A percentile compares a stretch with the other conserved stretches of the same genome.
Evolutionary conservation across 345 rosid species (phyloP).

Genomic region (Firmiana major): DNA sequence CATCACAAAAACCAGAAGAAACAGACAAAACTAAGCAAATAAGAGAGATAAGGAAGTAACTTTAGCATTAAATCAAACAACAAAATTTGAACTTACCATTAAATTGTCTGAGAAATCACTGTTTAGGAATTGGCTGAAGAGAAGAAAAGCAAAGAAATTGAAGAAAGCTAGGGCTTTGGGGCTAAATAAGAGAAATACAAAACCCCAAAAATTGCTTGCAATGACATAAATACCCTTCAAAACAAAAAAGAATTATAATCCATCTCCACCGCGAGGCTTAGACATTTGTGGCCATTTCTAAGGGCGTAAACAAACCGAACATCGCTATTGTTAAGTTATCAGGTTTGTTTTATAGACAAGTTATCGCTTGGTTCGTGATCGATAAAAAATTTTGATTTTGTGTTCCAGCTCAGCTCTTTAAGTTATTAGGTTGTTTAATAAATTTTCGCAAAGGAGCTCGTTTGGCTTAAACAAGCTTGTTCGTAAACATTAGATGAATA

Average conservation of each 20-base stretch:
- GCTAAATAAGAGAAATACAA: background rate
- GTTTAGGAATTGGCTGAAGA: background rate
- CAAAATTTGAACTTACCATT: background rate
- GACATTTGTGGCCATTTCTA: too few species aligned
- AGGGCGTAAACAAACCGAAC: too few species aligned
- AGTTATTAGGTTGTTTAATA: too few species aligned
- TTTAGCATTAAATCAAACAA: background rate
- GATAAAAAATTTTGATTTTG: too few species aligned
- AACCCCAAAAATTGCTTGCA: background rate
- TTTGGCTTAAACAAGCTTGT: too few species aligned
- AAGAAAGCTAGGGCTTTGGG: background rate
- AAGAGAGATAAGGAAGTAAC: background rate
- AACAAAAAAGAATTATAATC: background rate
- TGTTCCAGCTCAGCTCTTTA: too few species aligned
- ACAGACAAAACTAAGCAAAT: background rate
- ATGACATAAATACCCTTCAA: constrained; percentile 8
- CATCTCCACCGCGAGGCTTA: background rate
- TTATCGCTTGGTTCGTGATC: too few species aligned
- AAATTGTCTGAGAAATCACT: background rate
- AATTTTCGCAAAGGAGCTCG: too few species aligned
- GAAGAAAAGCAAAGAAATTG: background rate
- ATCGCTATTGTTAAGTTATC: too few species aligned
- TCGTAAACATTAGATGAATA: too few species aligned
- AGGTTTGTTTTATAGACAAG: too few species aligned
- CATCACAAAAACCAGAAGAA: background rate